Percentiles rank a stretch among this genome's conserved stretches.
Evolutionary conservation across 2,329 filamentous ascomycete species (phyloP).

Genomic region (Dothidotthia symphoricarpi): DNA sequence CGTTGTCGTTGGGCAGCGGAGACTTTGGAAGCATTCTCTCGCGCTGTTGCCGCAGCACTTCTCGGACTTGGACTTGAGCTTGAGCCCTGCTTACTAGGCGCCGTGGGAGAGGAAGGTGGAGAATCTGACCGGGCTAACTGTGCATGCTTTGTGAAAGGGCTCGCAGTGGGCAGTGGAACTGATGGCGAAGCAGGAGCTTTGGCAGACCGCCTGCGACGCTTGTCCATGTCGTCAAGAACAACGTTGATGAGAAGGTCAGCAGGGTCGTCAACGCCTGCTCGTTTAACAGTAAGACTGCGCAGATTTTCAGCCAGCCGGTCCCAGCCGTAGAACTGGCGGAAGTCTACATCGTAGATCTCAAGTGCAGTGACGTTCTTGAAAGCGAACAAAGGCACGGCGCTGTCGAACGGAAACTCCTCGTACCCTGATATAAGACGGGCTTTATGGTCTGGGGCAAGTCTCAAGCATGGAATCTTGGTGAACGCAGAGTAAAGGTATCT

Average conservation of each 20-base stretch:
- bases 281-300: conserved; percentile 82
- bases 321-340: conserved; percentile 96
- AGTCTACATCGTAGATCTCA: conserved; percentile 93
- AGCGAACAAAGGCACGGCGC: conserved; percentile 89
- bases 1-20: conserved; percentile 52
- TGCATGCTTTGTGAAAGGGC: conserved; percentile 61
- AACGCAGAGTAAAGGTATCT: conserved; percentile 98
- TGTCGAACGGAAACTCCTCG: conserved; percentile 97
- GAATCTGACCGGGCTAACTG: conserved; percentile 69
- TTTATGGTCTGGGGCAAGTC: conserved; percentile 87
- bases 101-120: conserved; percentile 47
- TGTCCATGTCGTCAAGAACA: conserved; percentile 94
- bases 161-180: conserved; percentile 63
- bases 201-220: conserved; percentile 79
- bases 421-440: conserved; percentile 87
- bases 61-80: conserved; percentile 50
- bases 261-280: conserved; percentile 83
- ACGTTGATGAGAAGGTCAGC: conserved; percentile 88
- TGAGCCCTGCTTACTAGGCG: conserved; percentile 46
- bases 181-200: conserved; percentile 81
- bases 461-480: conserved; percentile 93
- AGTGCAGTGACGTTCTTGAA: conserved; percentile 96
- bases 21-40: conserved; percentile 55
- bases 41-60: conserved; percentile 48
- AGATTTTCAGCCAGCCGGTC: conserved; percentile 90